These are phyloP conservation scores for Nothomitra cinnamomea DNA, from an alignment of 2,329 filamentous ascomycete species.

Conservation along the genomic window DNA sequence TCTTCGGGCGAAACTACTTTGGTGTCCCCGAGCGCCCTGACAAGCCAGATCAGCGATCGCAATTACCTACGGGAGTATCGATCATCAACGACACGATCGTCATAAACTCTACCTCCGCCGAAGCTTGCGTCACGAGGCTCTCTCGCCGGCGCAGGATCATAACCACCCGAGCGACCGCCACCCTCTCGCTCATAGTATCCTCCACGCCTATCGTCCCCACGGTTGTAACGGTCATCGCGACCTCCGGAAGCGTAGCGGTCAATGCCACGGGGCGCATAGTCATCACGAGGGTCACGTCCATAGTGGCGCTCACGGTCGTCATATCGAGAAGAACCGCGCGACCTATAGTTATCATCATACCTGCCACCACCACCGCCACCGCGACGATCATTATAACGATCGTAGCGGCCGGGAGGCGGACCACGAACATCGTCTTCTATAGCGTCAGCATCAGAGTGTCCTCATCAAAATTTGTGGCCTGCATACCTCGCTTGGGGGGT, in stretches of 20 bases:
- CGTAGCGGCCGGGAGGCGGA: conserved; percentile 27
- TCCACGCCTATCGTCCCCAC: conserved; percentile 25
- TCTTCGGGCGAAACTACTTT: conserved; percentile 3
- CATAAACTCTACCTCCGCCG: conserved; percentile 10
- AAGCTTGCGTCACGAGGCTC: conserved; percentile 12
- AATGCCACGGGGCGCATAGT: conserved; percentile 24
- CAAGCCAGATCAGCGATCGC: conserved; percentile 4
- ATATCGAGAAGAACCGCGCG: conserved; percentile 24
- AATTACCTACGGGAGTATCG: conserved; percentile 15
- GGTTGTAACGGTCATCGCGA: conserved; percentile 26
- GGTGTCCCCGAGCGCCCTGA: conserved; percentile 3
- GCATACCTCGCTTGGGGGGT: conserved; percentile 85
- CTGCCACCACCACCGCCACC: conserved; percentile 31
- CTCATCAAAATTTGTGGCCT: background rate
- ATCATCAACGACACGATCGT: conserved; percentile 15
- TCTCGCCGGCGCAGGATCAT: conserved; percentile 15
- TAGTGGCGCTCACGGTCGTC: conserved; percentile 29
- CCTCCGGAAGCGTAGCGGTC: conserved; percentile 28
- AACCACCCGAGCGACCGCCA: conserved; percentile 28
- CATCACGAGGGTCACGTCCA: conserved; percentile 15
- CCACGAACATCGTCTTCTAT: conserved; percentile 12
- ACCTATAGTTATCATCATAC: conserved; percentile 31
- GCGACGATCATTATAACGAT: conserved; percentile 28
- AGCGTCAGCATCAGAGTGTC: conserved; percentile 8
- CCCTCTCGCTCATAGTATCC: conserved; percentile 16